Base-by-base conservation (phyloP, 1,139 yeast genomes). In the Yueomyces sp. region DNA sequence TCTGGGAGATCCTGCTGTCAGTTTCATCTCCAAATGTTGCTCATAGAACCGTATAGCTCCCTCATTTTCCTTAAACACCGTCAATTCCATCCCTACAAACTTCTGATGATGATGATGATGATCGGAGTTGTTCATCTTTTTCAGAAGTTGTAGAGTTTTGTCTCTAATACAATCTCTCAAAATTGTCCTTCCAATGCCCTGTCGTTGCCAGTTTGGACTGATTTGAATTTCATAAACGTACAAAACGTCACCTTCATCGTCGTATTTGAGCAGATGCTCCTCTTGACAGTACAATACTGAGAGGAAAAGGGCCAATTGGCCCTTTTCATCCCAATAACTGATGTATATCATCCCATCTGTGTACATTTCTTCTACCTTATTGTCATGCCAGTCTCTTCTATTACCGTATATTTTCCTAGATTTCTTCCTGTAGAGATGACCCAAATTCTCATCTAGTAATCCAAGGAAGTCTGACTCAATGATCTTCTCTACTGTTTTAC, bases 211-310 rank as follows among this genome's bases (percentile, higher is more conserved):
- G 2, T 19, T n/a, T 8, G 44, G 40, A 3, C 46, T 36, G 26
- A 56, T 41, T 36, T 58, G 62, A 27, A 58, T 49, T 36, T 59
- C 63, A 44, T 56, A 55, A 25, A 57, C 42, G 44, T 57, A 59
- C 7, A 57, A 44, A n/a, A 55, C 55, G 28, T 39, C 33, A 26
- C 45, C 44, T 8, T 12, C 11, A 9, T 48, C 38, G 12, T 37
- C 39, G 27, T 38, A 38, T 4, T 36, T 41, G 3, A 36, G 38
- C 11, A 52, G 36, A 6, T 50, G 53, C 25, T 43, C 37, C 39
- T 55, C 60, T 39, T 51, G 52, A 2, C 55, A 50, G n/a, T 52
- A 38, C 50, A 54, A 48, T 36, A 57, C 51, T 9, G 60, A 56
- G 34, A 53, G 33, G 37, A 54, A 55, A 28, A 51, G 42, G 19